A percentile compares a stretch with the other conserved stretches of the same genome.
Conservation (phyloP, 2,329 filamentous ascomycete genomes). For the Nemania serpens region DNA sequence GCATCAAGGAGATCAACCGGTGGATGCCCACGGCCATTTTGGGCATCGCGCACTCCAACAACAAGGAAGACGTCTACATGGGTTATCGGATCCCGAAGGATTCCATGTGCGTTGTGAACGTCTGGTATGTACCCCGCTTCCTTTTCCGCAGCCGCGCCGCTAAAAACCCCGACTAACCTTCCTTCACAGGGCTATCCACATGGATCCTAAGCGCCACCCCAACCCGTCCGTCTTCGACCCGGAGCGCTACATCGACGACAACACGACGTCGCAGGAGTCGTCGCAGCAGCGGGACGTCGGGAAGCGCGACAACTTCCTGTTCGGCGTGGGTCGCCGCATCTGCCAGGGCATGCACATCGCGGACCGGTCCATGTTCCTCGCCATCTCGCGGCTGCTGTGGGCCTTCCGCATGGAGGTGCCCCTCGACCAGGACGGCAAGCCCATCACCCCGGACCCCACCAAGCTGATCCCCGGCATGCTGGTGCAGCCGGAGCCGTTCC, state of each 20-base stretch:
- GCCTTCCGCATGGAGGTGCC: conserved; percentile 42
- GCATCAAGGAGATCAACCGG: conserved; percentile 52
- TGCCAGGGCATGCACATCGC: conserved; percentile 53
- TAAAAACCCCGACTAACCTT: conserved; percentile 25
- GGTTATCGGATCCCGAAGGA: conserved; percentile 51
- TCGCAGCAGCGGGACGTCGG: conserved; percentile 40
- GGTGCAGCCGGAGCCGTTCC: conserved; percentile 31
- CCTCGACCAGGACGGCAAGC: conserved; percentile 15
- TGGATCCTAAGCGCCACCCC: conserved; percentile 48
- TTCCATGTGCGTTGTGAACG: conserved; percentile 48
- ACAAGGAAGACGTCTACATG: conserved; percentile 44
- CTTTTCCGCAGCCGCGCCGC: neutral
- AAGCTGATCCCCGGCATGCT: conserved; percentile 32
- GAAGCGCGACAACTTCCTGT: conserved; percentile 41
- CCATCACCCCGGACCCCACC: conserved; percentile 10
- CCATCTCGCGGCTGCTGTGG: conserved; percentile 54
- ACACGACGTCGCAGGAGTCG: conserved; percentile 39
- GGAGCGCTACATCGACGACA: conserved; percentile 38
- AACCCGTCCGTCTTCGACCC: conserved; percentile 51
- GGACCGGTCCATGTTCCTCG: conserved; percentile 42
- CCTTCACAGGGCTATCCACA: conserved; percentile 49
- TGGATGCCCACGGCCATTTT: conserved; percentile 51
- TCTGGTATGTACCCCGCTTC: conserved; percentile 40
- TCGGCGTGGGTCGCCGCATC: conserved; percentile 45
- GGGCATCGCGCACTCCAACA: conserved; percentile 46